phyloP scores from a whole-genome alignment of 1,284 basidiomycete genomes.

The Naganishia liquefaciens region DNA sequence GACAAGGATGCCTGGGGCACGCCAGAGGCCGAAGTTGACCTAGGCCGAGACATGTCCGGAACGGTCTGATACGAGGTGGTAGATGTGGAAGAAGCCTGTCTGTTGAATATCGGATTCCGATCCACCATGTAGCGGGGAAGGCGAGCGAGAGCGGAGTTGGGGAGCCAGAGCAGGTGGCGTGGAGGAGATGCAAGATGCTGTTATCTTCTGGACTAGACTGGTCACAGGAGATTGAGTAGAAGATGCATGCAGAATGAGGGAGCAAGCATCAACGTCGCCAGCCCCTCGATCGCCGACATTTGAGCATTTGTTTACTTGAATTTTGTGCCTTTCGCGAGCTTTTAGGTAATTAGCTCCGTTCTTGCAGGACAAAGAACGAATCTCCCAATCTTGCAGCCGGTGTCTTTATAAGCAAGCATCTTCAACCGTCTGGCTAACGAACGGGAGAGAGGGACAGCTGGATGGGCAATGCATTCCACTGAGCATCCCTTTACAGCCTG shows the following conservation, averaged over 20 bases:
- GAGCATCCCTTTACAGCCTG: too few relatives aligned
- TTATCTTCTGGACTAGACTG: background rate
- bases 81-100: constrained; percentile 8
- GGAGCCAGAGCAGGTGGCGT: background rate
- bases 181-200: background rate
- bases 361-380: background rate
- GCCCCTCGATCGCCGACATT: too few relatives aligned
- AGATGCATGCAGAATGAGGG: background rate
- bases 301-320: too few relatives aligned
- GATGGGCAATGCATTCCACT: too few relatives aligned
- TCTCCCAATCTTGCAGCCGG: too few relatives aligned
- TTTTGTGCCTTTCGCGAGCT: too few relatives aligned
- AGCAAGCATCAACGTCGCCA: too few relatives aligned
- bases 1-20: constrained; percentile 39
- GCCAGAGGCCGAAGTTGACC: constrained; percentile 9
- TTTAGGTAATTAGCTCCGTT: too few relatives aligned
- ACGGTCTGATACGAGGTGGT: background rate
- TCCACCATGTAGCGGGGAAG: constrained; percentile 4
- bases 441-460: too few relatives aligned
- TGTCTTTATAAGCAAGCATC: too few relatives aligned
- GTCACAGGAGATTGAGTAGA: too few relatives aligned
- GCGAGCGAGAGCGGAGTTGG: background rate
- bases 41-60: constrained; percentile 18
- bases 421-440: too few relatives aligned
- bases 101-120: constrained; percentile 2